phyloP scores from a whole-genome alignment of 2,329 filamentous ascomycete genomes.

The Penicillium sp. region DNA sequence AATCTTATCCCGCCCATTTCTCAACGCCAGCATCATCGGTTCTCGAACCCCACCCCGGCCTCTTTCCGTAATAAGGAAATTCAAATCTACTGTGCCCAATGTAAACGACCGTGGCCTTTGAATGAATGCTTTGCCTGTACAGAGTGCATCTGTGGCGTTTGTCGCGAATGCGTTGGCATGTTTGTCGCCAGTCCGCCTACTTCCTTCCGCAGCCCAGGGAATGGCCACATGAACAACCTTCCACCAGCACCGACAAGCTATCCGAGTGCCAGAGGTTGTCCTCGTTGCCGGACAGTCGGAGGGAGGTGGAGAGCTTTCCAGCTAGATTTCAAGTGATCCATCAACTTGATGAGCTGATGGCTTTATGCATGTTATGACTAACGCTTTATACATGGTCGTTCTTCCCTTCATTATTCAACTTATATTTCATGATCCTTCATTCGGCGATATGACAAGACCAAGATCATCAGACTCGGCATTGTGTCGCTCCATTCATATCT shows the following conservation, averaged over 20 bases:
- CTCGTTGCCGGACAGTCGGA: slow-evolving; percentile 46
- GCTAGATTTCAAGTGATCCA: slow-evolving; percentile 46
- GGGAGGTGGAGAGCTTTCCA: slow-evolving; percentile 52
- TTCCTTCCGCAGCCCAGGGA: slow-evolving; percentile 37
- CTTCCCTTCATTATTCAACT: slow-evolving; percentile 9
- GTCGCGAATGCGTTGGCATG: slow-evolving; percentile 72
- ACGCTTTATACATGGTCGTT: slow-evolving; percentile 24
- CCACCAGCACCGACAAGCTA: slow-evolving; percentile 37
- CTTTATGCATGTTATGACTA: slow-evolving; percentile 34
- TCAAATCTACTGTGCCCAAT: slow-evolving; percentile 91
- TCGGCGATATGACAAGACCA: slow-evolving; percentile 6
- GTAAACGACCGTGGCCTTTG: slow-evolving; percentile 72
- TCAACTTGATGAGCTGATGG: slow-evolving; percentile 7
- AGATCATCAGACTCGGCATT: slow-evolving; percentile 1
- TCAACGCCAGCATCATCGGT: slow-evolving; percentile 41
- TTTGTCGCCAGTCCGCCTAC: slow-evolving; percentile 45
- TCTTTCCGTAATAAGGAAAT: slow-evolving; percentile 53
- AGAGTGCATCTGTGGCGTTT: slow-evolving; percentile 92
- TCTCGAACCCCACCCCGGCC: slow-evolving; percentile 56
- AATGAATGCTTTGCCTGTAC: slow-evolving; percentile 91
- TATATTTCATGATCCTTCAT: slow-evolving; percentile 3
- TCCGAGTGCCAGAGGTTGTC: slow-evolving; percentile 43
- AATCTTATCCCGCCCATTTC: slow-evolving; percentile 37
- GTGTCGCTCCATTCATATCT: neutral
- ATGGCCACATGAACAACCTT: slow-evolving; percentile 20